These are phyloP conservation scores for Russula sp. DNA, from an alignment of 768 basidiomycete genomes.

Conservation along the genomic window DNA sequence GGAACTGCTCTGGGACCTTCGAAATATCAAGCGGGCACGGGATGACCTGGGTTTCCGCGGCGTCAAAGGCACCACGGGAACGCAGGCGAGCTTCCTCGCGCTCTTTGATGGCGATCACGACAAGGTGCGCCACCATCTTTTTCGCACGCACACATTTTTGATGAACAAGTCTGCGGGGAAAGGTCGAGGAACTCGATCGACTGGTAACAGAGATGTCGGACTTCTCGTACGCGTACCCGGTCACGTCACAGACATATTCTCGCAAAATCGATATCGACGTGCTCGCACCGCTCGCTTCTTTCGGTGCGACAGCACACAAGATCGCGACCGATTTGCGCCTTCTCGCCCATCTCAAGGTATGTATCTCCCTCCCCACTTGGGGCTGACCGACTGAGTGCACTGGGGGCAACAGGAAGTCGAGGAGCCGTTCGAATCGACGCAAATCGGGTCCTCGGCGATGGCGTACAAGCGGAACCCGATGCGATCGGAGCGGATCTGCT, in stretches of 20 bases:
- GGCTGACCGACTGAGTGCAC: too few species aligned
- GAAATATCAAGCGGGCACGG: conserved; percentile 84
- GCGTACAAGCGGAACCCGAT: conserved; percentile 99
- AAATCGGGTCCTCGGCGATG: conserved; percentile 97
- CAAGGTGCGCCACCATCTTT: conserved; percentile 46
- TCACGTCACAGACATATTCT: conserved; percentile 98
- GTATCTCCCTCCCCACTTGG: too few species aligned
- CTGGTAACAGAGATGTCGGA: conserved; percentile 89
- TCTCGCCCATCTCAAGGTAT: conserved; percentile 86
- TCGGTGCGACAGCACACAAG: conserved; percentile 96
- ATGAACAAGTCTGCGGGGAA: conserved; percentile 25
- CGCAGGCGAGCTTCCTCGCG: conserved; percentile 91
- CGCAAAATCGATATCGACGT: conserved; percentile 96
- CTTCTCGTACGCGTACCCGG: conserved; percentile 92
- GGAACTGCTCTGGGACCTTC: conserved; percentile 94
- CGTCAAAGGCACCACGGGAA: conserved; percentile 99
- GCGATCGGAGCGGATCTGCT: conserved; percentile 97
- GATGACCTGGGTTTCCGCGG: conserved; percentile 96
- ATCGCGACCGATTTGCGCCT: conserved; percentile 94
- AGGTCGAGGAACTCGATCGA: conserved; percentile 86
- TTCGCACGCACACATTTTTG: neutral
- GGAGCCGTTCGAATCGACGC: conserved; percentile 97
- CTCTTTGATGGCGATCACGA: conserved; percentile 93
- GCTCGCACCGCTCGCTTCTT: conserved; percentile 78
- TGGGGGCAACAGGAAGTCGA: conserved; percentile 74